Evolutionary conservation across 805 yeast species (phyloP).

Genomic region (Pichia nanzhaoensis): DNA sequence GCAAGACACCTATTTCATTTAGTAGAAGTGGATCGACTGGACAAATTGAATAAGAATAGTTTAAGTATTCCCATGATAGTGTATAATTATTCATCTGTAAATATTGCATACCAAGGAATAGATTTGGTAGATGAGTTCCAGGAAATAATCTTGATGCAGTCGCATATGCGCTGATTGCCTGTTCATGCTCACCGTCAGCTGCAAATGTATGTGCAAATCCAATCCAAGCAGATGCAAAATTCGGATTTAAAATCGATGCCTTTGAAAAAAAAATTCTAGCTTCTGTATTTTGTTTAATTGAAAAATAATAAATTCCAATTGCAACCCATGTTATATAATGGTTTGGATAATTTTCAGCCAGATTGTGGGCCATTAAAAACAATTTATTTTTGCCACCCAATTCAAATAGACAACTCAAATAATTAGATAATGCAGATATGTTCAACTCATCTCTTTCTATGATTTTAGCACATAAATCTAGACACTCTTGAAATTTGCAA

Average conservation of each 20-base stretch:
- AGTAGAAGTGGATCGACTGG: constrained; percentile 79
- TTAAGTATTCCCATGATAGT: constrained; percentile 79
- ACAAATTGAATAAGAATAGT: constrained; percentile 69
- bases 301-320: constrained; percentile 82
- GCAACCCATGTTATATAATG: constrained; percentile 86
- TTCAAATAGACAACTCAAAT: constrained; percentile 80
- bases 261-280: constrained; percentile 85
- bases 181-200: constrained; percentile 97
- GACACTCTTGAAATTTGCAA: constrained; percentile 73
- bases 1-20: constrained; percentile 91
- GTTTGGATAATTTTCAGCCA: constrained; percentile 79
- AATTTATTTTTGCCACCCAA: constrained; percentile 75
- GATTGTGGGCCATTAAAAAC: constrained; percentile 72
- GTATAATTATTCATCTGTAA: constrained; percentile 76
- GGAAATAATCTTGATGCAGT: constrained; percentile 90
- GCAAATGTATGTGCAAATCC: constrained; percentile 99
- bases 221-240: constrained; percentile 93
- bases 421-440: constrained; percentile 64
- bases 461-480: constrained; percentile 61
- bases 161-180: constrained; percentile 94
- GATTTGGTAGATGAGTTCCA: constrained; percentile 82
- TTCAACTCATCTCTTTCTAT: constrained; percentile 61
- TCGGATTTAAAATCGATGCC: constrained; percentile 82
- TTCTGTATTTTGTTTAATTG: constrained; percentile 64
- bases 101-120: constrained; percentile 95